Conservation (phyloP, 768 basidiomycete species). For the Boletus rex-veris region DNA sequence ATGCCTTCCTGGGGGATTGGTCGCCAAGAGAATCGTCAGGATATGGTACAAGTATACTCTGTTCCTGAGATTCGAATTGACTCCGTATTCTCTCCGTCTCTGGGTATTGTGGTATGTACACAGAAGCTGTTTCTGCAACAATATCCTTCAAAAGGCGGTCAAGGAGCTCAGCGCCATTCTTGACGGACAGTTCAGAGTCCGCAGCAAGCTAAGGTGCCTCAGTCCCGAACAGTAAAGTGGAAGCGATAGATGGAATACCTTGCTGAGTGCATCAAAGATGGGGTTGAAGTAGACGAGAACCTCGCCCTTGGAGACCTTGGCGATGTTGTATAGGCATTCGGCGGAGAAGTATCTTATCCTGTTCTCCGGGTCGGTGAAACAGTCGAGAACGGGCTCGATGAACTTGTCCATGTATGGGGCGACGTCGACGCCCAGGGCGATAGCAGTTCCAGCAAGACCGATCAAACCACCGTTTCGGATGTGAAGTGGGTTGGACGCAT, state of each 20-base stretch:
- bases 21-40: constrained; percentile 44
- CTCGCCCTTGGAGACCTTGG: constrained; percentile 95
- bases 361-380: constrained; percentile 93
- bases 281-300: constrained; percentile 97
- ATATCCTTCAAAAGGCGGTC: constrained; percentile 98
- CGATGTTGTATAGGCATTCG: constrained; percentile 97
- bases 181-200: constrained; percentile 92
- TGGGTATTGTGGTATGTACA: constrained; percentile 85
- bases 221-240: constrained; percentile 6
- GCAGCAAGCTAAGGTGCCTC: constrained; percentile 71
- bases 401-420: constrained; percentile 95
- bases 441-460: constrained; percentile 94
- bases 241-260: constrained; percentile 49
- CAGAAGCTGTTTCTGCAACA: constrained; percentile 93
- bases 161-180: constrained; percentile 96
- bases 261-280: constrained; percentile 95
- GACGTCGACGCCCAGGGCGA: constrained; percentile 90
- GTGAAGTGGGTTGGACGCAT: constrained; percentile 77
- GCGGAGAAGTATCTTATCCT: constrained; percentile 96
- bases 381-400: constrained; percentile 80
- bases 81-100: constrained; percentile 68
- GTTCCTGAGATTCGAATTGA: constrained; percentile 39
- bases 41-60: constrained; percentile 62
- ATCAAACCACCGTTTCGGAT: constrained; percentile 94
- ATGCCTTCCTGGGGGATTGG: constrained; percentile 62